Percentiles rank a stretch among this genome's conserved stretches.
Evolutionary conservation across 192 early-diverging fungal genomes (phyloP).

Genomic region (Jimgerdemannia flammicorona): DNA sequence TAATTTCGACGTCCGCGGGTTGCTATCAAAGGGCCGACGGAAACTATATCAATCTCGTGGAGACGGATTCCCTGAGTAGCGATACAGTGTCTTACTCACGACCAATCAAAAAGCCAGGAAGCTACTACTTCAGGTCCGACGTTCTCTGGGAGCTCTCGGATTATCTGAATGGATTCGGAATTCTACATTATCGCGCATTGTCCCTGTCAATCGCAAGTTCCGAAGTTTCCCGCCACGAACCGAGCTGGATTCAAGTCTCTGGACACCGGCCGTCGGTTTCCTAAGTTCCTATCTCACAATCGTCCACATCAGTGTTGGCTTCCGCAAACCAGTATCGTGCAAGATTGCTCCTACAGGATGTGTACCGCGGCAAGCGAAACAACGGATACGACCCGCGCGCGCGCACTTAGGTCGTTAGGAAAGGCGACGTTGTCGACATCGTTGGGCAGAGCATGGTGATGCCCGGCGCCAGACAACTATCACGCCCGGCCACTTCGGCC

Average conservation of each 20-base stretch:
- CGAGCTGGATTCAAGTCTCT: too few relatives aligned
- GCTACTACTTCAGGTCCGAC: background rate
- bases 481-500: conserved; percentile 27
- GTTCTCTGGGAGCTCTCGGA: background rate
- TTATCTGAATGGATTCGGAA: background rate
- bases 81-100: conserved; percentile 39
- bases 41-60: conserved; percentile 29
- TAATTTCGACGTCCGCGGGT: conserved; percentile 30
- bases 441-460: conserved; percentile 15
- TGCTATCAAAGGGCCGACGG: conserved; percentile 48
- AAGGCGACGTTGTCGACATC: conserved; percentile 14
- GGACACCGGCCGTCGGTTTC: too few relatives aligned
- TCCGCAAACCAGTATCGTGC: background rate
- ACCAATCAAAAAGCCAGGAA: conserved; percentile 11
- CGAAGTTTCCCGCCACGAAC: too few relatives aligned
- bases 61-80: conserved; percentile 31
- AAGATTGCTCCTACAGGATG: background rate
- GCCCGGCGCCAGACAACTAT: background rate
- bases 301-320: background rate
- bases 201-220: background rate
- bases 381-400: background rate
- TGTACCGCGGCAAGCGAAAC: background rate
- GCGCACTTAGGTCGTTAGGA: conserved; percentile 7
- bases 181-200: background rate
- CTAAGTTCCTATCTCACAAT: background rate